Conservation (phyloP, 2,329 filamentous ascomycete species). For the Ramularia endophylla region DNA sequence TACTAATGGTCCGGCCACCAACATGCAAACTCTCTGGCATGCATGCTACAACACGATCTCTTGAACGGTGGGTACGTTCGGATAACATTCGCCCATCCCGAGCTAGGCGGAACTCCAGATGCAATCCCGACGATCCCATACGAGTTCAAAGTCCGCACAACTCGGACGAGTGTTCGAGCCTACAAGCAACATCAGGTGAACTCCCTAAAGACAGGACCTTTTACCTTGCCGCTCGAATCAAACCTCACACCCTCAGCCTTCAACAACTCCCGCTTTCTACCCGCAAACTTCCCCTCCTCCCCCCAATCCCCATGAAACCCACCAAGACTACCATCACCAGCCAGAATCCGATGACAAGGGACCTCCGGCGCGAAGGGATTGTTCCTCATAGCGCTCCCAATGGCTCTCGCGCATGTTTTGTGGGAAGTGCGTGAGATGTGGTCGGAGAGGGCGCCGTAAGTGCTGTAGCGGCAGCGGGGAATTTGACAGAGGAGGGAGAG, state of each 20-base stretch:
- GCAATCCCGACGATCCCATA: no score
- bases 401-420: conserved; percentile 34
- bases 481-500: conserved; percentile 32
- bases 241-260: conserved; percentile 41
- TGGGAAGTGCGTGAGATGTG: conserved; percentile 28
- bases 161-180: no score
- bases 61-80: no score
- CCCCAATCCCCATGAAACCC: conserved; percentile 49
- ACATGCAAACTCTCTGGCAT: no score
- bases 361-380: conserved; percentile 40
- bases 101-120: no score
- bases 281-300: conserved; percentile 38
- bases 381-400: conserved; percentile 37
- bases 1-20: no score
- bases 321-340: conserved; percentile 36
- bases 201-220: conserved; percentile 35
- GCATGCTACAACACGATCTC: no score
- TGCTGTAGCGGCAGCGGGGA: conserved; percentile 31
- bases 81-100: no score
- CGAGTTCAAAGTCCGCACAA: no score
- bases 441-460: conserved; percentile 33
- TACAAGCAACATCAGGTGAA: conserved; percentile 14
- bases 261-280: conserved; percentile 38
- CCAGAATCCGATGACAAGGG: conserved; percentile 37
- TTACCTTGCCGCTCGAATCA: conserved; percentile 38